phyloP scores from a whole-genome alignment of 164 flowering plant species.

The Echeveria elegans region DNA sequence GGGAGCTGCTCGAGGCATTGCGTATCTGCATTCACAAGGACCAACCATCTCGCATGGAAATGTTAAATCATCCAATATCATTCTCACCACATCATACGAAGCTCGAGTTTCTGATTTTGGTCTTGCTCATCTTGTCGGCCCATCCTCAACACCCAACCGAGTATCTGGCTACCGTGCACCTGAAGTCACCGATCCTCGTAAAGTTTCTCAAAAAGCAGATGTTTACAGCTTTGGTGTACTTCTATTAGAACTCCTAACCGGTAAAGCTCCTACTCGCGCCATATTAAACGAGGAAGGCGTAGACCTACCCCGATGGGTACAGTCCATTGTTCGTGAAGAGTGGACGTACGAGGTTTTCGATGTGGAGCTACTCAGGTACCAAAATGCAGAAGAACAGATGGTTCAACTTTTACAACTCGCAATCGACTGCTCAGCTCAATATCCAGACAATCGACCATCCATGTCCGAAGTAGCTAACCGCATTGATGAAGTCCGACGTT shows the following conservation, averaged over 20 bases:
- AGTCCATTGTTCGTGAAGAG: slow-evolving; percentile 4
- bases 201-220: background rate
- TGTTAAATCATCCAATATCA: background rate
- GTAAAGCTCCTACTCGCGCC: background rate
- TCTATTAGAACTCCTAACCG: background rate
- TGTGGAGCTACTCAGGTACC: slow-evolving; percentile 6
- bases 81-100: background rate
- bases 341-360: slow-evolving; percentile 3
- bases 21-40: slow-evolving; percentile 5
- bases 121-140: slow-evolving; percentile 2
- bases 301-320: slow-evolving; percentile 5
- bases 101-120: slow-evolving; percentile 6
- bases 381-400: background rate
- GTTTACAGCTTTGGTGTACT: slow-evolving; percentile 3
- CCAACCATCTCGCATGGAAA: slow-evolving; percentile 2
- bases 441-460: slow-evolving; percentile 8
- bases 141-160: background rate
- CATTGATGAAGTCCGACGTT: background rate
- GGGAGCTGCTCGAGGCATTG: slow-evolving; percentile 7
- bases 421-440: background rate
- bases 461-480: background rate
- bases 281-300: slow-evolving; percentile 5
- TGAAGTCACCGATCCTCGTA: background rate
- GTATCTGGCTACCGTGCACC: slow-evolving; percentile 6
- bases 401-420: slow-evolving; percentile 1